Base-by-base conservation (phyloP, 495 filamentous ascomycete species). In the Penicillium silybi region DNA sequence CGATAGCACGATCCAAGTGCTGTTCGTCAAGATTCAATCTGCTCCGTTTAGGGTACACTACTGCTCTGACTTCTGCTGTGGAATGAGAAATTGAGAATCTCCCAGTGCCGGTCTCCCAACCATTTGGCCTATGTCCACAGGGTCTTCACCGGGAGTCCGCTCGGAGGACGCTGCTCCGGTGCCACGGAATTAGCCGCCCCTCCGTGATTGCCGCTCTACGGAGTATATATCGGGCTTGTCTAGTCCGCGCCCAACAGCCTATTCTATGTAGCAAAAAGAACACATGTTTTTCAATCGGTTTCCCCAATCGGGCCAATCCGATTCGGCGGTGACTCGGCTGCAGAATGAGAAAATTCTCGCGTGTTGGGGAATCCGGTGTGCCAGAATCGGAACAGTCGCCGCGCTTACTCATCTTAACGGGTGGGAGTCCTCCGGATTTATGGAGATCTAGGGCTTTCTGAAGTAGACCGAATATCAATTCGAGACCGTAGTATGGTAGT, bases 121-220 rank as follows among this genome's bases (percentile, higher is more conserved):
- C 46, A 37, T 44, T 52, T 44, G 46, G 52, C 54, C 48, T 23
- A 50, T 46, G 22, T 9, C 52, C 48, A 47, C 56, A 34, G 22
- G 32, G 22, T 50, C 57, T 52, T 63, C 63, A 65, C 63, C 63
- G 63, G 63, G 59, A 58, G 46, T 56, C 29, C 60, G 41, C 42
- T 50, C 66, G 66, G 66, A 69, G 64, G 64, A 69, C 66, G 47
- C 59, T 65, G 66, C 61, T 69, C 66, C 66, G 66, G 48, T 18
- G 13, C 42, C 19, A 18, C 15, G 38, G 46, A 63, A 62, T 62
- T 65, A 60, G 46, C 59, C 62, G 62, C 22, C 45, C 44, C 34
- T 25, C 16, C 27, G n/a, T n/a, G n/a, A 26, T 39, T 45, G 26
- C 46, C 25, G 37, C 23, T 35, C 19, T 32, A n/a, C n/a, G n/a